Base-by-base conservation (phyloP, 768 basidiomycete genomes). In the Pisolithus microcarpus region DNA sequence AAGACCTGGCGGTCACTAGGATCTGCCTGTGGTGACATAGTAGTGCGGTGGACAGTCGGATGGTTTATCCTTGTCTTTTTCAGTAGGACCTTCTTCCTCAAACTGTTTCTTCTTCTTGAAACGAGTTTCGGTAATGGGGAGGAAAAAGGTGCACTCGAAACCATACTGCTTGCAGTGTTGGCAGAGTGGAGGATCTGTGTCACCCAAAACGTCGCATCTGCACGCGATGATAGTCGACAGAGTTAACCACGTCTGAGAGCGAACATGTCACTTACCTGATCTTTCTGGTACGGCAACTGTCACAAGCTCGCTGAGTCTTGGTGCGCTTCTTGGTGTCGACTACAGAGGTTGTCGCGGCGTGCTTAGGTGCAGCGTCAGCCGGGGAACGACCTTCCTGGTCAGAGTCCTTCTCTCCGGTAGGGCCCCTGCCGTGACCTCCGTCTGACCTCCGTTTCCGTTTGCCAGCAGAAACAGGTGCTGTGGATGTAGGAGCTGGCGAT, bases 61-160 rank as follows among this genome's bases (percentile, higher is more conserved):
- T 34, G 34, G 13, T 45, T 62, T 63, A 16, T 69, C 67, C 44
- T 62, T 70, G 37, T 75, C 74, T 57, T 66, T 65, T 44, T 70
- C 64, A 9, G 56, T 67, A 0, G 71, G 69, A 2, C 72, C 69
- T 47, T 87, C 87, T 59, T 89, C 84, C 60, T 92, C 87, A 40
- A 83, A 52, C 58, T 34, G 34, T 34, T 87, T 86, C 72, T 92
- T 92, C 75, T 96, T 96, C 73, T 97, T 97, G 78, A 97, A 99
- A 18, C 96, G 85, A 0, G 96, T 99, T 68, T 98, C 96, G 9
- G 95, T 91, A 59, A 99, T 99, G 38, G 96, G 96, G 11, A 98
- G 81, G 75, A 96, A 95, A 71, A 94, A 96, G 5, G 94, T 96
- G 66, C 95, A 96, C 56, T 95, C 91, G 58, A 93, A 90, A 40